Base-by-base conservation (phyloP, 345 rosid genomes). In the Eucalyptus tenuipes region DNA sequence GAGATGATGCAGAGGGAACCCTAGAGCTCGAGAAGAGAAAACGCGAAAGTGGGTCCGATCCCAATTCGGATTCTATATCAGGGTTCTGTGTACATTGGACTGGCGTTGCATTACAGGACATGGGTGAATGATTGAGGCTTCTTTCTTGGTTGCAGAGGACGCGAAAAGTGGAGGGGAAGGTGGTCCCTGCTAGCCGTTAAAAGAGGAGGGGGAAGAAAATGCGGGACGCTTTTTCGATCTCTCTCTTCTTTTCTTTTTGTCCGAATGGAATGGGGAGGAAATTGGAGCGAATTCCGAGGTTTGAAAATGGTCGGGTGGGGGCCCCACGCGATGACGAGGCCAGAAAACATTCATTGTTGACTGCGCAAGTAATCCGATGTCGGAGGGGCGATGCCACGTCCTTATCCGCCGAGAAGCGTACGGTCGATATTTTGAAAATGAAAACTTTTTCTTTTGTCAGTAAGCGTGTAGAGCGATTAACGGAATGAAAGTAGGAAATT, bases 111-210 rank as follows among this genome's bases (percentile, higher is more conserved):
- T 47, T 57, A 86, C 44, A 49, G 61, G 88, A 79, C 84, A 61
- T 25, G 16, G 71, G 86, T 44, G 49, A 68, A 85, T 86, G 87
- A 57, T 66, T 88, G 81, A 27, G 15, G 25, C 2, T 27, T 27
- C 13, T 18, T 8, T n/a, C 49, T 10, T 88, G 25, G 82, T 37
- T 81, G 88, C 92, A 88, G 91, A 87, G 89, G 6, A 89, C 86
- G 49, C 18, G 45, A 88, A 91, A 91, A 87, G 87, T 79, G 75
- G 88, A 61, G 44, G 7, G 4, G 2, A 80, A 7, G 49, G 93
- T 91, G 94, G 94, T 87, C 95, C 95, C 95, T 0, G 53, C 85
- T 49, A 89, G 92, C 94, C 93, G 93, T 85, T 91, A 84, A 75
- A 75, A 8, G 18, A 12, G 49, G 29, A 85, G 27, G 7, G 7